Evolutionary conservation across 2,329 filamentous ascomycete genomes (phyloP).

Genomic region (Alternaria longipes): DNA sequence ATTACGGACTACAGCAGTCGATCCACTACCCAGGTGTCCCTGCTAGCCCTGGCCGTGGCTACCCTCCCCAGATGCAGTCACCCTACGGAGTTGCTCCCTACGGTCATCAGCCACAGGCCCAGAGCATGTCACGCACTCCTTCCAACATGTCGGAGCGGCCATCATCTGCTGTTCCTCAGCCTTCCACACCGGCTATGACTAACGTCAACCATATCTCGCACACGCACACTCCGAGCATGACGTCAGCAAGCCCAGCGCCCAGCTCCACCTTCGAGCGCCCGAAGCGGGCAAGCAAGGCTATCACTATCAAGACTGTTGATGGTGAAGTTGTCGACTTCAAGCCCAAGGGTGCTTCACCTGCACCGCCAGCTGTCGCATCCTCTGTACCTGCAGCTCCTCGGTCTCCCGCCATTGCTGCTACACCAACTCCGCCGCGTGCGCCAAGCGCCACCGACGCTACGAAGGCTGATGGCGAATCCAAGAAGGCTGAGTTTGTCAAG

Average conservation of each 20-base stretch:
- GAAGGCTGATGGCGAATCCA: constrained; percentile 71
- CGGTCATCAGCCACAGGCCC: constrained; percentile 65
- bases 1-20: constrained; percentile 57
- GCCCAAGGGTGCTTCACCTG: constrained; percentile 52
- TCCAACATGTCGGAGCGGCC: constrained; percentile 65
- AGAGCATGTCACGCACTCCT: constrained; percentile 73
- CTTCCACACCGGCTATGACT: constrained; percentile 62
- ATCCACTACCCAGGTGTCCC: constrained; percentile 58
- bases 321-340: constrained; percentile 78
- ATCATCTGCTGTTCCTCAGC: constrained; percentile 67
- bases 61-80: constrained; percentile 55
- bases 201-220: constrained; percentile 56
- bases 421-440: constrained; percentile 71
- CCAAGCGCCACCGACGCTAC: constrained; percentile 69
- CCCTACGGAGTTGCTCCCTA: constrained; percentile 63
- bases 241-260: constrained; percentile 67
- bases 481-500: constrained; percentile 69
- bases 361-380: constrained; percentile 44
- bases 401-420: constrained; percentile 74
- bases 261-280: constrained; percentile 71
- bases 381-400: constrained; percentile 62
- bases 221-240: constrained; percentile 64
- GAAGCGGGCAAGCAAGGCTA: constrained; percentile 73
- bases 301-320: constrained; percentile 82
- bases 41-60: constrained; percentile 57